Evolutionary conservation across 2,329 filamentous ascomycete genomes (phyloP).

Genomic region (Uncinocarpus reesii): DNA sequence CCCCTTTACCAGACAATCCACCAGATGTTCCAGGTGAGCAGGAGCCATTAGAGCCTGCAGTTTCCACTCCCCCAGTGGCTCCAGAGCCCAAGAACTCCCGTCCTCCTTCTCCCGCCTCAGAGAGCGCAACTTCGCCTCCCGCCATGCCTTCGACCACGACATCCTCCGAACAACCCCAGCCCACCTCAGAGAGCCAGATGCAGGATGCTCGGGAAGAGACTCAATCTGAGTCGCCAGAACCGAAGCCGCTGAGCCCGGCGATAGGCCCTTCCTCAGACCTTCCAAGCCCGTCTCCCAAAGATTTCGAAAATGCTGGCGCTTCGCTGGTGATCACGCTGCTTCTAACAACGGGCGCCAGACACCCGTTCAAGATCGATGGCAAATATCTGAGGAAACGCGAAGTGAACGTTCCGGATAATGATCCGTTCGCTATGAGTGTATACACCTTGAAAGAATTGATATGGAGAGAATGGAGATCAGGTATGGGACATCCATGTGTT

Average conservation of each 20-base stretch:
- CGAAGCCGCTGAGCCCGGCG: slow-evolving; percentile 7
- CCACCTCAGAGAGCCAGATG: neutral
- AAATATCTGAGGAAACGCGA: slow-evolving; percentile 73
- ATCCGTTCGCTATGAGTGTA: slow-evolving; percentile 82
- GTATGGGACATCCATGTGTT: too few relatives aligned
- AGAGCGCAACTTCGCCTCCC: neutral
- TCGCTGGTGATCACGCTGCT: slow-evolving; percentile 61
- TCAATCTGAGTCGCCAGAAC: slow-evolving; percentile 3
- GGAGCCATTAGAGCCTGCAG: neutral
- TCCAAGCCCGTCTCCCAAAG: slow-evolving; percentile 30
- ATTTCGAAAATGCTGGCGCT: slow-evolving; percentile 23
- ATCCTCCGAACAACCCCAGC: neutral
- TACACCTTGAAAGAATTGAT: slow-evolving; percentile 93
- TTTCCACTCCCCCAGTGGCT: slow-evolving; percentile 3
- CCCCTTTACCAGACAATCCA: neutral
- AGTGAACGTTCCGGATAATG: slow-evolving; percentile 63
- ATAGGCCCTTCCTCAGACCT: slow-evolving; percentile 13
- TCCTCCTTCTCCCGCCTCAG: neutral
- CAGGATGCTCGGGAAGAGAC: too few relatives aligned
- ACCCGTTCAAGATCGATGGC: slow-evolving; percentile 83
- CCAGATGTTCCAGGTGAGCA: slow-evolving; percentile 2
- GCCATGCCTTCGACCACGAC: slow-evolving; percentile 5
- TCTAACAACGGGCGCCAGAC: slow-evolving; percentile 67
- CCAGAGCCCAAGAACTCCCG: neutral
- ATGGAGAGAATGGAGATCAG: slow-evolving; percentile 79